A percentile compares a stretch with the other conserved stretches of the same genome.
Evolutionary conservation across 768 basidiomycete genomes (phyloP).

Genomic region (Sporobolomyces phaffii): DNA sequence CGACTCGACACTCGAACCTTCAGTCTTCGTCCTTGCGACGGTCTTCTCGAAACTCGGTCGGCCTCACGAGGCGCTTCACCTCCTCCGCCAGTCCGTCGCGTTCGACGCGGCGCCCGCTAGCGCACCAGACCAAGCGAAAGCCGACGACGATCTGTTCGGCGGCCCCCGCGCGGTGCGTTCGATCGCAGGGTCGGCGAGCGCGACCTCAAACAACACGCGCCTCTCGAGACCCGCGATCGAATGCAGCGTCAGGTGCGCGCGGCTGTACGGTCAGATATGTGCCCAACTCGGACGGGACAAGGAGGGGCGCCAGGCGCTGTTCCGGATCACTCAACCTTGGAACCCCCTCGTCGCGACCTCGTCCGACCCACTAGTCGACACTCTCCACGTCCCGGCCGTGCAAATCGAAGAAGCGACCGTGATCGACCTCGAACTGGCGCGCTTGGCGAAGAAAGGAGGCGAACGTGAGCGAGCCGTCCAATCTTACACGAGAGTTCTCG

Average conservation of each 20-base stretch:
- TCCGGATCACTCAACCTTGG: conserved; percentile 47
- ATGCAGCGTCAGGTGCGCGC: conserved; percentile 67
- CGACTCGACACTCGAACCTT: conserved; percentile 66
- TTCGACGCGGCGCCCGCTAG: not conserved
- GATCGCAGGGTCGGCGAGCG: too few relatives aligned
- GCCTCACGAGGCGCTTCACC: conserved; percentile 65
- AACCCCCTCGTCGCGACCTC: conserved; percentile 54
- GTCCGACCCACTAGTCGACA: conserved; percentile 8
- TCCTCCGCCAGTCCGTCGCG: conserved; percentile 51
- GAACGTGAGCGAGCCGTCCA: conserved; percentile 64
- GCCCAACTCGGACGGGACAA: conserved; percentile 65
- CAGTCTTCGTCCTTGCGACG: conserved; percentile 76
- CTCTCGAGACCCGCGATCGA: conserved; percentile 52
- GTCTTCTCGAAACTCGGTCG: conserved; percentile 65
- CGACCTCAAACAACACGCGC: not conserved
- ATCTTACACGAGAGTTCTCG: conserved; percentile 66
- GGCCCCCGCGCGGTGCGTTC: not conserved
- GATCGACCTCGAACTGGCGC: conserved; percentile 71
- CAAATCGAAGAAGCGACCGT: conserved; percentile 43
- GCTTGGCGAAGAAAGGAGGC: conserved; percentile 70
- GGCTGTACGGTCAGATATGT: conserved; percentile 73
- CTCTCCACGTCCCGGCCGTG: not conserved
- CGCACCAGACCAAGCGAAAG: not conserved
- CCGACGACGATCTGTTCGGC: conserved; percentile 11
- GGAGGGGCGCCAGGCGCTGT: conserved; percentile 53